These are phyloP conservation scores for Entonaema liquescens DNA, from an alignment of 495 filamentous ascomycete species.

Conservation along the genomic window DNA sequence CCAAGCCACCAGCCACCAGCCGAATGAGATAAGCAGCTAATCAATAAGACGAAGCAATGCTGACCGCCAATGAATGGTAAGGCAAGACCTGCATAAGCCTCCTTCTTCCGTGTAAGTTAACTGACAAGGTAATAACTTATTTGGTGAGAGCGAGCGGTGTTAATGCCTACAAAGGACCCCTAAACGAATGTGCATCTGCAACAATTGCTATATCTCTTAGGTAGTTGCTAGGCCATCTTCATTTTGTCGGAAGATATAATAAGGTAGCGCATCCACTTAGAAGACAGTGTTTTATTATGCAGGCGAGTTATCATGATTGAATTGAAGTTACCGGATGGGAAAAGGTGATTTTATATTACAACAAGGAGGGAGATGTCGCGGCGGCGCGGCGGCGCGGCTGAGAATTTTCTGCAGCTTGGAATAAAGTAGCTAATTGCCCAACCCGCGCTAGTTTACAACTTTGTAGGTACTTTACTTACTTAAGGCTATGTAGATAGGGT, in stretches of 20 bases:
- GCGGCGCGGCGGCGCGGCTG: slow-evolving; percentile 27
- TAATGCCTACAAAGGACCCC: slow-evolving; percentile 7
- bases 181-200: slow-evolving; percentile 8
- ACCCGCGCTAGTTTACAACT: slow-evolving; percentile 3
- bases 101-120: slow-evolving; percentile 1
- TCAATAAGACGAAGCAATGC: slow-evolving; percentile 4
- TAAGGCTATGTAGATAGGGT: background rate
- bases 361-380: slow-evolving; percentile 6
- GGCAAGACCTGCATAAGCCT: slow-evolving; percentile 16
- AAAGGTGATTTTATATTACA: slow-evolving; percentile 11
- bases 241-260: background rate
- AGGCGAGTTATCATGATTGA: slow-evolving; percentile 5
- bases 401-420: slow-evolving; percentile 27
- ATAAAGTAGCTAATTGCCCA: slow-evolving; percentile 27
- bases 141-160: background rate
- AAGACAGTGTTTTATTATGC: background rate
- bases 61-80: background rate
- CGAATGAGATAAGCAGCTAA: background rate
- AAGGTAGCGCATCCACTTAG: slow-evolving; percentile 1
- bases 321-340: background rate
- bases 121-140: background rate
- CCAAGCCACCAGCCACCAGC: background rate
- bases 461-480: slow-evolving; percentile 6
- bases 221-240: background rate
- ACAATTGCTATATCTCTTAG: slow-evolving; percentile 4